Base-by-base conservation (phyloP, 352 stramenopile genomes). In the Phytophthora melonis region DNA sequence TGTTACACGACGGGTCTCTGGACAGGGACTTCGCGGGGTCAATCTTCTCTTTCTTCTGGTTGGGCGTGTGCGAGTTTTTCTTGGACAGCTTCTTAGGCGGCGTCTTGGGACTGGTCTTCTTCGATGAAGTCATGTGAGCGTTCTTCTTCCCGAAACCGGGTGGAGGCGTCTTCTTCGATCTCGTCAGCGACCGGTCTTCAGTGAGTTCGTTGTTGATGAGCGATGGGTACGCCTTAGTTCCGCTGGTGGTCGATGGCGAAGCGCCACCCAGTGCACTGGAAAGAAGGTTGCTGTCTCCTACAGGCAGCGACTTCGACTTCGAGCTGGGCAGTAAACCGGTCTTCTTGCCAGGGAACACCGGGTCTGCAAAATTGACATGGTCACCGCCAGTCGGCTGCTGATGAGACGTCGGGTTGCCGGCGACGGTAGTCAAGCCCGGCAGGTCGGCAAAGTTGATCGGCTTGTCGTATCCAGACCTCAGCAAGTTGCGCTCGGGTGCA, bases 401-500 rank as follows among this genome's bases (percentile, higher is more conserved):
- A 45, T 27, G 32, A 19, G 45, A 50, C 45, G 9, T 41, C 9
- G 34, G 10, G 34, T 41, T 16, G 13, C 5, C 32, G 6, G 49
- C 9, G 6, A 19, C 21, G 7, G 8, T 14, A 0, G 19, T 55
- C 4, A 34, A 9, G 13, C 6, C 27, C 27, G 45, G 41, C 8
- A 66, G 47, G 7, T 52, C 34, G 25, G 59, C 58, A 19, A 66
- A 66, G 47, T 66, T 34, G 27, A 66, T 58, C 16, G 59, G 59
- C 23, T 32, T 25, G 45, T 58, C 47, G 45, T 49, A 58, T 3
- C 49, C 60, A 13, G 60, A 58, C 14, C 66, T 58, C 6, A 72
- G 50, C 19, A 72, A 27, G 30, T 68, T 72, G 1, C 57, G 58
- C 13, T 72, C 66, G 5, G 66, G 36, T 3, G 32, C 23, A 25